Evolutionary conservation across 2,329 filamentous ascomycete species (phyloP), one percentile per base, ranked within the genome.

Genomic region (Alternaria postmessia): DNA sequence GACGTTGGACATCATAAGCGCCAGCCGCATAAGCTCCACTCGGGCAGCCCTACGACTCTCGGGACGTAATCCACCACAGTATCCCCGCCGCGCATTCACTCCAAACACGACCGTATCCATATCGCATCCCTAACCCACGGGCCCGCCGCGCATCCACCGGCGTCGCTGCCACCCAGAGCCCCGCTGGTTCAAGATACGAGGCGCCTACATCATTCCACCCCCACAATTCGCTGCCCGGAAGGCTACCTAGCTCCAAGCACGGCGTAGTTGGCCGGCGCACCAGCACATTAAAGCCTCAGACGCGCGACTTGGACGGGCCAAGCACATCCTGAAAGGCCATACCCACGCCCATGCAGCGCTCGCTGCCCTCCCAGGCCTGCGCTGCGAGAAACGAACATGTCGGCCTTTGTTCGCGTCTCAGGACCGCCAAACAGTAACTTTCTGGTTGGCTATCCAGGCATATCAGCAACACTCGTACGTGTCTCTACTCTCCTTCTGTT

Each of bases 341-440:
- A 43, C 47, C 62, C 57, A 67, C 66, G 69, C 72, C 73, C 75
- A 78, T 78, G 76, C 74, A 71, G 75, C 72, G 68, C 70, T 70
- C 62, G 67, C 67, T 70, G 62, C 64, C 42, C 51, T 65, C 61
- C 63, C 67, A 75, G 74, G 76, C 74, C 71, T 71, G 75, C 73
- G 75, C 75, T 73, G 70, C 70, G 58, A 71, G 44, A 51, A 53
- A 61, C 68, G 64, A 74, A 66, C 75, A 80, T 80, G 77, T 87
- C 90, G 80, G 91, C 91, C 78, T 92, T 92, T 81, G 95, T 99
- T 83, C 91, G 95, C 86, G 93, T 99, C 82, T 96, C 93, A 70
- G 95, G 95, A 78, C 94, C 94, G 78, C 94, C 95, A 72, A 99
- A 99, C 82, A 95, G 93, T 82, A 95, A 92, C 82, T 97, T 97